Evolutionary conservation across 2,329 filamentous ascomycete genomes (phyloP).

Genomic region (Aureobasidium namibiae): DNA sequence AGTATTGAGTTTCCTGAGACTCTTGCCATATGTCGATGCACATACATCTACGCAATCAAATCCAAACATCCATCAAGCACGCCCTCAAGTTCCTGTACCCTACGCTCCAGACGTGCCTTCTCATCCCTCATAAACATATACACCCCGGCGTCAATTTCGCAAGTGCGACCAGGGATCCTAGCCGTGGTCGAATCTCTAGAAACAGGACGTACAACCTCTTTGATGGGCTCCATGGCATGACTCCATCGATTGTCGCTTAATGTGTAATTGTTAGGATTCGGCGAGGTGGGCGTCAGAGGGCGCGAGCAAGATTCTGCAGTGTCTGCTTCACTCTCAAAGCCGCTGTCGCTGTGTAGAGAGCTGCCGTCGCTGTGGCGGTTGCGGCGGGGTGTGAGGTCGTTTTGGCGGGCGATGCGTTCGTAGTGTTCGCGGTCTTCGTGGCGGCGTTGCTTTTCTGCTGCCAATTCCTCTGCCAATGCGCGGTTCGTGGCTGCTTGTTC

Average conservation of each 20-base stretch:
- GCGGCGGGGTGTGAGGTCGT: slow-evolving; percentile 19
- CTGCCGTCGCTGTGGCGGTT: slow-evolving; percentile 21
- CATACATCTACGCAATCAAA: slow-evolving; percentile 32
- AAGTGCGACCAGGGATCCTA: slow-evolving; percentile 22
- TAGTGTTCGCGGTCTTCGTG: slow-evolving; percentile 30
- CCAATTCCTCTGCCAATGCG: slow-evolving; percentile 41
- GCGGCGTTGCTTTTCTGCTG: slow-evolving; percentile 34
- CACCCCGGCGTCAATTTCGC: slow-evolving; percentile 32
- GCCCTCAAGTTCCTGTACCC: slow-evolving; percentile 46
- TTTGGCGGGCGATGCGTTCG: slow-evolving; percentile 18
- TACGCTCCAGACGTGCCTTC: slow-evolving; percentile 44
- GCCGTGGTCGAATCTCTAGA: slow-evolving; percentile 21
- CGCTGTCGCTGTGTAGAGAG: slow-evolving; percentile 44
- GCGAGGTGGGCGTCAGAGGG: slow-evolving; percentile 24
- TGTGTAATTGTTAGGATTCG: slow-evolving; percentile 30
- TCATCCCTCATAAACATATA: slow-evolving; percentile 49
- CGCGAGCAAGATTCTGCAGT: slow-evolving; percentile 40
- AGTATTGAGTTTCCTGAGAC: not conserved
- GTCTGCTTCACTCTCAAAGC: slow-evolving; percentile 49
- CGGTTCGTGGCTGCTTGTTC: slow-evolving; percentile 51
- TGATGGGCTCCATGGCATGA: slow-evolving; percentile 6
- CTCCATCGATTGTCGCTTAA: slow-evolving; percentile 17
- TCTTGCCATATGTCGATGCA: not conserved
- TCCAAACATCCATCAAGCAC: slow-evolving; percentile 50
- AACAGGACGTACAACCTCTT: slow-evolving; percentile 22